Conservation (phyloP, 1,284 basidiomycete species). For the Porphyrellus sp. region DNA sequence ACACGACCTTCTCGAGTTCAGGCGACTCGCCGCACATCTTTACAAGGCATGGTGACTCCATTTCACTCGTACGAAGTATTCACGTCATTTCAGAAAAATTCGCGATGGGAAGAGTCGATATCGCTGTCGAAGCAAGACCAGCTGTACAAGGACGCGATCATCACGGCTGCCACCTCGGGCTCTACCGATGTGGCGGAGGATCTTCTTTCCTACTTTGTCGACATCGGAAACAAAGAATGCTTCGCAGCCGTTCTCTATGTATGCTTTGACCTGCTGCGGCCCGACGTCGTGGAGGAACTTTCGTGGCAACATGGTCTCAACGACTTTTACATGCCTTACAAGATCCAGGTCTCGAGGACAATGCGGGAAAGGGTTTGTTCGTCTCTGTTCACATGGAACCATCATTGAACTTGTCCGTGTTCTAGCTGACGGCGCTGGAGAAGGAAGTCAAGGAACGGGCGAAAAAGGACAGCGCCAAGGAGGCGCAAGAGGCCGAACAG, state of each 20-base stretch:
- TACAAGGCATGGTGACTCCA: slow-evolving; percentile 67
- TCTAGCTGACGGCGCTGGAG: slow-evolving; percentile 68
- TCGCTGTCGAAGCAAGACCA: slow-evolving; percentile 93
- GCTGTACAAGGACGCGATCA: slow-evolving; percentile 93
- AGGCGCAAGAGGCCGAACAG: slow-evolving; percentile 76
- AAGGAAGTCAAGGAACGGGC: slow-evolving; percentile 80
- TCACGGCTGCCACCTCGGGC: slow-evolving; percentile 84
- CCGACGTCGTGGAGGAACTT: slow-evolving; percentile 91
- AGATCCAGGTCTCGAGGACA: slow-evolving; percentile 81
- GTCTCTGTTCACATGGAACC: slow-evolving; percentile 2
- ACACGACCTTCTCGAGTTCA: slow-evolving; percentile 94
- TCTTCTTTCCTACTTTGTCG: slow-evolving; percentile 89
- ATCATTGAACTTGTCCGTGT: slow-evolving; percentile 14
- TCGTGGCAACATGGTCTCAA: slow-evolving; percentile 94
- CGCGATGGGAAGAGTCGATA: slow-evolving; percentile 93
- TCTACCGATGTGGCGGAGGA: slow-evolving; percentile 90
- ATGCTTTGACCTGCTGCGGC: slow-evolving; percentile 89
- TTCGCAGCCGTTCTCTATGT: slow-evolving; percentile 89
- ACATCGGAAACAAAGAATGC: slow-evolving; percentile 98
- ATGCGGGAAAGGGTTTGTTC: slow-evolving; percentile 60
- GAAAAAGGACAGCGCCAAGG: slow-evolving; percentile 82
- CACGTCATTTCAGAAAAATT: slow-evolving; percentile 71
- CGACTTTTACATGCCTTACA: slow-evolving; percentile 96
- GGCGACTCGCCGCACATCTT: slow-evolving; percentile 89
- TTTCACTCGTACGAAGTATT: slow-evolving; percentile 1